Base-by-base conservation (phyloP, 176 grass and related monocot species). In the Thalia dealbata region DNA sequence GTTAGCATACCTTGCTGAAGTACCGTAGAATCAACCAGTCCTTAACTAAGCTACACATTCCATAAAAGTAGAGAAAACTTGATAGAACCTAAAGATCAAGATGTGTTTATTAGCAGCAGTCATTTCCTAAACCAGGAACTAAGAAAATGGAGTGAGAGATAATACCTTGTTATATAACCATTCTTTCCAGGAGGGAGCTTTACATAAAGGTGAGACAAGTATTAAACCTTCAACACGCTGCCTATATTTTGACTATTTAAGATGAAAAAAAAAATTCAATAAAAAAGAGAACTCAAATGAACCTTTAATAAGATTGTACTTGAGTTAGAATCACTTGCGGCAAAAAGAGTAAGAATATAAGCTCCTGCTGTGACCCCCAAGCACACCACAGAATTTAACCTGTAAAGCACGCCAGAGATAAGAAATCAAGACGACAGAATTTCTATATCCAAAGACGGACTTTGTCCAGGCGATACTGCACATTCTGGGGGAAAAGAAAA, bases 161-260 rank as follows among this genome's bases (percentile, higher is more conserved):
- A 82, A 38, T 55, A 96, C 93, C 87, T 97, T 92, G 72, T 90
- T 90, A 80, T 92, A 97, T 73, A 97, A 70, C 93, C 93, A 97
- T 64, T 97, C 89, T 21, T 82, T 97, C 93, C 93, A 97, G 68
- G 93, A 92, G 70, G 93, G 87, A 44, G 93, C 82, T 84, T 97
- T 92, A 84, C 93, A 97, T 52, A 97, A 70, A 82, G 93, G 93
- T 51, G 93, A 97, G 38, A 97, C 85, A 58, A 97, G 82, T 73
- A 97, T 97, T 14, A 97, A 77, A 70, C 93, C 93, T 76, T 86
- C 70, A 84, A 97, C 89, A 14, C 93, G 83, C 38, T 92, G 84
- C 23, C 73, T 81, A 51, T 92, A 90, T 67, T 92, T 92, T 14
- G 87, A 84, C 93, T 38, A 38, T 38, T 92, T 76, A 75, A 72